phyloP scores from a whole-genome alignment of 495 filamentous ascomycete genomes.

The Niebla homalea region DNA sequence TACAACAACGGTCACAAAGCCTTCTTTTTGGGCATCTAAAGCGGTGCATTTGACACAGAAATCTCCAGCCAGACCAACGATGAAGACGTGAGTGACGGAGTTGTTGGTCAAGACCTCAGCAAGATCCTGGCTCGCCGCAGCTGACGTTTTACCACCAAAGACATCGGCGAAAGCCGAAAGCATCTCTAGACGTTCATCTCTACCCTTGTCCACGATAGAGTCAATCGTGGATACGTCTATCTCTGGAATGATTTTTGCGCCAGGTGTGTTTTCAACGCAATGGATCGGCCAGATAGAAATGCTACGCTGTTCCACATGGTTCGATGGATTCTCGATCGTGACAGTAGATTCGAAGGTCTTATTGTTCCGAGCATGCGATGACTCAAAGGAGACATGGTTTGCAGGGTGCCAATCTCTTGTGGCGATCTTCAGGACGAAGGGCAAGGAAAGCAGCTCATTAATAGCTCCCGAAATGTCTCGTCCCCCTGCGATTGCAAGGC shows the following conservation, averaged over 20 bases:
- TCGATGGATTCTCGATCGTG: conserved; percentile 54
- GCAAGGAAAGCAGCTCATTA: conserved; percentile 60
- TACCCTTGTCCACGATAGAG: conserved; percentile 62
- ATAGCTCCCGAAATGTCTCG: conserved; percentile 54
- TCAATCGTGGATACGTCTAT: conserved; percentile 49
- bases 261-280: conserved; percentile 63
- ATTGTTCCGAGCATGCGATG: conserved; percentile 59
- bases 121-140: conserved; percentile 47
- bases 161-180: conserved; percentile 79
- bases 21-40: conserved; percentile 58
- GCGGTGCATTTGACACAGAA: conserved; percentile 80
- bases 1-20: conserved; percentile 64
- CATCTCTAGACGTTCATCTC: conserved; percentile 65
- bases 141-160: conserved; percentile 37
- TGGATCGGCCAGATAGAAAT: conserved; percentile 81
- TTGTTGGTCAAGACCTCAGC: conserved; percentile 37
- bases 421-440: conserved; percentile 62
- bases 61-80: conserved; percentile 76
- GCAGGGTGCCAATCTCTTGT: conserved; percentile 83
- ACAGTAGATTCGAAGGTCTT: conserved; percentile 49
- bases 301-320: conserved; percentile 46
- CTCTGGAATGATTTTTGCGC: conserved; percentile 64
- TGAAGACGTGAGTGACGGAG: conserved; percentile 62
- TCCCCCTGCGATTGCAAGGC: conserved; percentile 63
- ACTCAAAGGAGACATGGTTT: conserved; percentile 80